Evolutionary conservation across 495 filamentous ascomycete genomes (phyloP), one percentile per base, ranked within the genome.

Genomic region (Cenococcum geophilum): DNA sequence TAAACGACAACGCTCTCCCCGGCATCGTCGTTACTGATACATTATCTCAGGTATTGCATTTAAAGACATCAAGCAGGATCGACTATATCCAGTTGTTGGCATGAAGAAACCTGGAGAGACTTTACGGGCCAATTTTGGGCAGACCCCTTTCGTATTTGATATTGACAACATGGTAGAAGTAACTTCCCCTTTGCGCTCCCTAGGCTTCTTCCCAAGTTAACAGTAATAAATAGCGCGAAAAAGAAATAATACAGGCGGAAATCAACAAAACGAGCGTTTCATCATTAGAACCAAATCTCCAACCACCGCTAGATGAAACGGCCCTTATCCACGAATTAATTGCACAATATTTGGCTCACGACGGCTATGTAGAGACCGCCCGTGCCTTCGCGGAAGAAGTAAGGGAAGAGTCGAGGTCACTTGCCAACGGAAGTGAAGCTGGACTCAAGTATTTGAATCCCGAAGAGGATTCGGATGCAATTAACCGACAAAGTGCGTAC

Each of bases 331-430:
- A 97, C 71, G 82, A 87, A 64, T 73, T 92, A 61, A 86, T 95
- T 18, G 80, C 90, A 11, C 92, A 97, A 73, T 96, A 92, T 66
- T 78, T 99, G 6, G 88, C 89, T 40, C 93, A 97, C 68, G 95
- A 97, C 71, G 95, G 93, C 58, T 97, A 96, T 64, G 85, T 97
- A n/a, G 92, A 96, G 60, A 95, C 93, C 6, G 91, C 92, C 16
- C 82, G 84, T 62, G 90, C 88, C 0, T 97, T 99, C 74, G 84
- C 88, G 6, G 81, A 87, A 69, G 95, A 97, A 70, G 84, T 95
- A 5, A 83, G 83, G 37, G 76, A 77, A 18, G 91, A 95, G 71
- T 83, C 85, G 60, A 74, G 75, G 60, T 82, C 86, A 8, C 73
- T 95, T 32, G 79, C 80, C 55, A 76, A 81, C 53, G 80, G 81